A percentile compares a stretch with the other conserved stretches of the same genome.
Evolutionary conservation across 768 basidiomycete genomes (phyloP).

Genomic region (Suillus ampliporus): DNA sequence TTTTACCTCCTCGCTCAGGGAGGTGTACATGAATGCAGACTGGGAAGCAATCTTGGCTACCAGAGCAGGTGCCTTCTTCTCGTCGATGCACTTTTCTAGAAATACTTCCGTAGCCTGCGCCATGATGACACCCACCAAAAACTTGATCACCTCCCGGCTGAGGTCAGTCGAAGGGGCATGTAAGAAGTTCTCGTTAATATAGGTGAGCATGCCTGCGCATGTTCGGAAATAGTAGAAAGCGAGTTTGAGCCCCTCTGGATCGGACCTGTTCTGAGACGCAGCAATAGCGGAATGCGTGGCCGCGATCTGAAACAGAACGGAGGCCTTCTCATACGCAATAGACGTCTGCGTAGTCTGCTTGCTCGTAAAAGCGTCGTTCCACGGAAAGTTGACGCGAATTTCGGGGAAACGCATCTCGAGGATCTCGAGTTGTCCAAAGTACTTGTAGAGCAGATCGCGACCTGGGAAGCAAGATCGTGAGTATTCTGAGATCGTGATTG

Average conservation of each 20-base stretch:
- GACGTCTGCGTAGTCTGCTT: conserved; percentile 95
- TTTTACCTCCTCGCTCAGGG: conserved; percentile 90
- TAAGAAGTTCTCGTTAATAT: conserved; percentile 99
- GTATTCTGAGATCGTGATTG: conserved; percentile 6
- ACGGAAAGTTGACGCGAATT: conserved; percentile 94
- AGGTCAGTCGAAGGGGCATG: conserved; percentile 97
- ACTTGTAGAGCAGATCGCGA: conserved; percentile 96
- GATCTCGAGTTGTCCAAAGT: conserved; percentile 98
- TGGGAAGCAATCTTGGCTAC: conserved; percentile 87
- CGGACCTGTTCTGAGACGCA: conserved; percentile 79
- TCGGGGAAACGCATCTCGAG: conserved; percentile 97
- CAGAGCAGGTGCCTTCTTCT: conserved; percentile 84
- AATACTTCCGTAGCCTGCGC: conserved; percentile 97
- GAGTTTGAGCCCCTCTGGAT: conserved; percentile 91
- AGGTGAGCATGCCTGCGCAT: conserved; percentile 95
- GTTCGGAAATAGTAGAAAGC: conserved; percentile 91
- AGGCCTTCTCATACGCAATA: conserved; percentile 98
- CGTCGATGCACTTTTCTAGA: conserved; percentile 91
- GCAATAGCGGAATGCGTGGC: conserved; percentile 93
- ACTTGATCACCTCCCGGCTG: conserved; percentile 92
- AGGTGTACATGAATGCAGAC: conserved; percentile 78
- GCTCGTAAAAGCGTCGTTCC: conserved; percentile 96
- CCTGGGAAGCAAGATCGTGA: conserved; percentile 47
- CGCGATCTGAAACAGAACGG: conserved; percentile 95
- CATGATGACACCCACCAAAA: conserved; percentile 84